A percentile compares a stretch with the other conserved stretches of the same genome.
Conservation (phyloP, 805 yeast species). For the Zygosaccharomyces kombuchaensis region DNA sequence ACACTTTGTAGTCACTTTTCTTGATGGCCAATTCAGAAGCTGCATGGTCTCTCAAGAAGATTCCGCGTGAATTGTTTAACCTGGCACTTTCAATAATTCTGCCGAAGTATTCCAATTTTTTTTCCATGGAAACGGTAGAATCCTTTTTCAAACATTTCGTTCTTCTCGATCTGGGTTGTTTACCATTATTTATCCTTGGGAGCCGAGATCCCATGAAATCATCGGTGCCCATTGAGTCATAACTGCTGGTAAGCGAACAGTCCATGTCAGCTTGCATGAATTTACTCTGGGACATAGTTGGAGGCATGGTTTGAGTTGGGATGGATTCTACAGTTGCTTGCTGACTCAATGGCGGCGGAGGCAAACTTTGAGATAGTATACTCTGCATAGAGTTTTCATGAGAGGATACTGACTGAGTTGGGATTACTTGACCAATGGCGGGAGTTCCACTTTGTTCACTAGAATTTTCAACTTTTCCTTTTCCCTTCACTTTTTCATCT, state of each 20-base stretch:
- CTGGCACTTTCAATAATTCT: conserved; percentile 10
- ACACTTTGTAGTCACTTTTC: conserved; percentile 7
- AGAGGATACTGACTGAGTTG: not conserved
- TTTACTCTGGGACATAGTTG: not conserved
- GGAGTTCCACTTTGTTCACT: not conserved
- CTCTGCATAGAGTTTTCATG: not conserved
- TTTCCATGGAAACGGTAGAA: conserved; percentile 10
- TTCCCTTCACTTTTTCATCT: not conserved
- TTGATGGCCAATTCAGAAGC: conserved; percentile 12
- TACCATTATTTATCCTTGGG: not conserved
- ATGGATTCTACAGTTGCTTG: not conserved
- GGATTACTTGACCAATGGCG: not conserved
- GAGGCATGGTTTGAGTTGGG: not conserved
- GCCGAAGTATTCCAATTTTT: conserved; percentile 10
- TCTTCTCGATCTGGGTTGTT: conserved; percentile 12
- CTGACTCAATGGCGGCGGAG: not conserved
- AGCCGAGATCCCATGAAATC: not conserved
- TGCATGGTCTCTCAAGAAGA: conserved; percentile 15
- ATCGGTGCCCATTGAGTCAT: not conserved
- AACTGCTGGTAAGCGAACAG: not conserved
- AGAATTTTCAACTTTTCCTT: not conserved
- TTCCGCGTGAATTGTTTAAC: conserved; percentile 9
- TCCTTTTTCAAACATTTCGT: conserved; percentile 14
- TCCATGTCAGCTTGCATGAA: not conserved
- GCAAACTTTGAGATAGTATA: not conserved